These are phyloP conservation scores for Gynochthodes officinalis DNA, from an alignment of 257 asterid genomes.

Conservation along the genomic window DNA sequence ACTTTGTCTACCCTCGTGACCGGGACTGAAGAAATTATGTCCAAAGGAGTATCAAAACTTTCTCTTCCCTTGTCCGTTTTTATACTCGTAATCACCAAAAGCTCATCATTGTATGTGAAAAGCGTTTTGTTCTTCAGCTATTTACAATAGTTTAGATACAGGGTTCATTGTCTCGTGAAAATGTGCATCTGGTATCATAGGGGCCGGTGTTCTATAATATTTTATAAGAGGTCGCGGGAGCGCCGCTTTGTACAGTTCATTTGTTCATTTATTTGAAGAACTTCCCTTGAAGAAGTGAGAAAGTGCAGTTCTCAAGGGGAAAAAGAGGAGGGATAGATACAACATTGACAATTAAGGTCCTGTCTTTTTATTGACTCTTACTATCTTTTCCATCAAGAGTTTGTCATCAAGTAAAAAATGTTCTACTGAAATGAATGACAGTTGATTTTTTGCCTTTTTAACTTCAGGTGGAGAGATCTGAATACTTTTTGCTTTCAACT, in stretches of 20 bases:
- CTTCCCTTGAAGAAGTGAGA: constrained; percentile 22
- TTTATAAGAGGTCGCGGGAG: constrained; percentile 4
- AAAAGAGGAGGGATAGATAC: constrained; percentile 2
- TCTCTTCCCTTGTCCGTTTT: neutral
- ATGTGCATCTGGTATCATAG: constrained; percentile 11
- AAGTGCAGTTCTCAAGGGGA: constrained; percentile 10
- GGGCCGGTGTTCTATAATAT: constrained; percentile 25
- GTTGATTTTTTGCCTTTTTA: too few species aligned
- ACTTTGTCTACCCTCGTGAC: constrained; percentile 18
- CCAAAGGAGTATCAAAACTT: neutral
- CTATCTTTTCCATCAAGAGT: too few species aligned
- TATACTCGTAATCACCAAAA: neutral
- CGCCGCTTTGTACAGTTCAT: constrained; percentile 52
- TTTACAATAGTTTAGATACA: constrained; percentile 50
- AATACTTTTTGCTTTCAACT: neutral
- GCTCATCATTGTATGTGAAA: constrained; percentile 12
- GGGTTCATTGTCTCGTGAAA: constrained; percentile 22
- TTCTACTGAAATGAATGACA: too few species aligned
- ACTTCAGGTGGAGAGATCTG: too few species aligned
- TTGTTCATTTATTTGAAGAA: constrained; percentile 46
- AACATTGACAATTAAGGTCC: constrained; percentile 11
- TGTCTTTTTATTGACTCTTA: neutral
- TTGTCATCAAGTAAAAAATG: too few species aligned
- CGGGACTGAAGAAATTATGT: constrained; percentile 9
- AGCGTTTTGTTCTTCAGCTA: constrained; percentile 22